These are phyloP conservation scores for Alopecurus myosuroides DNA, from an alignment of 176 grass and related monocot genomes.

Conservation along the genomic window DNA sequence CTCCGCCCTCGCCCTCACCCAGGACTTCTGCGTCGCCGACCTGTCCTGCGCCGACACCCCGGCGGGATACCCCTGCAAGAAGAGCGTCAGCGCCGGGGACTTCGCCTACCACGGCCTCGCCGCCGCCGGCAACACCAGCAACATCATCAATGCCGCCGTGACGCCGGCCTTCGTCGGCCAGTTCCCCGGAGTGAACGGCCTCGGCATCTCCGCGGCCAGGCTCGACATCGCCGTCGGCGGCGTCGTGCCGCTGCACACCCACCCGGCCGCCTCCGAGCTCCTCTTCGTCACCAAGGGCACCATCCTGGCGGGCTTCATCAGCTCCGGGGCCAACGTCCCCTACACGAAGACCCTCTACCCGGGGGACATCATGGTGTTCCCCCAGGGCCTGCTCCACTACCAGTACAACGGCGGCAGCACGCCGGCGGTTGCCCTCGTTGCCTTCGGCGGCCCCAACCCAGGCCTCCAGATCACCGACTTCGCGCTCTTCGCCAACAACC, in stretches of 20 bases:
- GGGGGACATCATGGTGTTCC: constrained; percentile 49
- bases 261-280: not conserved
- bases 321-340: constrained; percentile 29
- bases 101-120: constrained; percentile 60
- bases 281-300: constrained; percentile 15
- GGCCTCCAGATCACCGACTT: constrained; percentile 40
- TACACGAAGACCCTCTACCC: constrained; percentile 23
- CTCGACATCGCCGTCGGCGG: constrained; percentile 1
- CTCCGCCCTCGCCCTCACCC: constrained; percentile 30
- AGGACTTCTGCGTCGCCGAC: constrained; percentile 83
- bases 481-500: constrained; percentile 47
- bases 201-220: constrained; percentile 2
- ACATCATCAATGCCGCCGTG: constrained; percentile 66
- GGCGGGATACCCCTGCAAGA: constrained; percentile 13
- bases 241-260: constrained; percentile 8
- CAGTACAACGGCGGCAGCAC: constrained; percentile 41
- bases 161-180: constrained; percentile 18
- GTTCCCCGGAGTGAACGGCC: constrained; percentile 1
- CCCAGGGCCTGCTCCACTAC: constrained; percentile 52
- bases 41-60: constrained; percentile 56
- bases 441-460: constrained; percentile 39
- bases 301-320: constrained; percentile 55
- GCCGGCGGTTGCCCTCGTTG: constrained; percentile 20
- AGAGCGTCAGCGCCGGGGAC: constrained; percentile 2
- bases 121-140: constrained; percentile 37